phyloP scores from a whole-genome alignment of 768 basidiomycete species.

The Calocera cornea region DNA sequence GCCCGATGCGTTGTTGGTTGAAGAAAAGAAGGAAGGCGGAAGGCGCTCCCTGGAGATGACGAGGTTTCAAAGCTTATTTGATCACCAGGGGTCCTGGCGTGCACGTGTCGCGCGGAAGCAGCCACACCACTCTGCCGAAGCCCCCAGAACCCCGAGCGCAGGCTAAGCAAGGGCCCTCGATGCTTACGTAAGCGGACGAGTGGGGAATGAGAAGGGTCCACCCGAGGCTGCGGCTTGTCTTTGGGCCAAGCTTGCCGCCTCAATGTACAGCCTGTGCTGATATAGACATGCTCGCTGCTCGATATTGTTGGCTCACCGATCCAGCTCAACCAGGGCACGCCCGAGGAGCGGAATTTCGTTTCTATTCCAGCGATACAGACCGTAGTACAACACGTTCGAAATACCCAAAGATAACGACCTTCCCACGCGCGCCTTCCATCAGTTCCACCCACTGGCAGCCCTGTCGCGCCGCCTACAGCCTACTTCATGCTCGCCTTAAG shows the following conservation, averaged over 20 bases:
- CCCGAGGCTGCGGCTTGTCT: too few species aligned
- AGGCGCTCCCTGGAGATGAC: neutral
- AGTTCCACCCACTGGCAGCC: too few species aligned
- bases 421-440: neutral
- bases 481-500: conserved; percentile 14
- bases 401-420: neutral
- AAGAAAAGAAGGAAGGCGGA: neutral
- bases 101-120: conserved; percentile 1
- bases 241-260: too few species aligned
- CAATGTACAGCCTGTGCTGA: too few species aligned
- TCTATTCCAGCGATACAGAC: neutral
- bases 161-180: neutral
- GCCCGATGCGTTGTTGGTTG: neutral
- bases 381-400: neutral
- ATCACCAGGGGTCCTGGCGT: neutral
- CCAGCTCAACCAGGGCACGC: neutral
- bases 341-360: neutral
- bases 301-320: too few species aligned
- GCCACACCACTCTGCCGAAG: neutral
- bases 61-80: neutral
- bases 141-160: too few species aligned
- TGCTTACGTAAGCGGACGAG: neutral
- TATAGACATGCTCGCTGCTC: too few species aligned
- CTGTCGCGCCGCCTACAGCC: neutral
- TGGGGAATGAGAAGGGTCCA: neutral